Evolutionary conservation across 2,329 filamentous ascomycete species (phyloP).

Genomic region (Pseudodiploospora longispora): DNA sequence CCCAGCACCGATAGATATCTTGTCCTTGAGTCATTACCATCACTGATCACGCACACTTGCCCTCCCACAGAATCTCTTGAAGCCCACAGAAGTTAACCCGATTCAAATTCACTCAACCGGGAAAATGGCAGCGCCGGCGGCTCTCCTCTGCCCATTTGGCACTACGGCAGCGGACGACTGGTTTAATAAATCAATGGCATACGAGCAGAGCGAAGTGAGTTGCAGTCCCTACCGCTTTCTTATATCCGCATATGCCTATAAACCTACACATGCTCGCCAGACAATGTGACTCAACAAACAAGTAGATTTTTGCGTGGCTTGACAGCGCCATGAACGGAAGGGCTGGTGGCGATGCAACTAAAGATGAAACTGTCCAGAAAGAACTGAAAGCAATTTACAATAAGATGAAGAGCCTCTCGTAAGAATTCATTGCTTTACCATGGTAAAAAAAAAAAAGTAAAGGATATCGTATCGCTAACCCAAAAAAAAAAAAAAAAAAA

Average conservation of each 20-base stretch:
- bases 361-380: neutral
- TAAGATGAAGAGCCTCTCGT: neutral
- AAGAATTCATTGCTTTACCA: neutral
- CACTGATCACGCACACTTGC: too few relatives aligned
- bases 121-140: too few relatives aligned
- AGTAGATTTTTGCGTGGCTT: constrained; percentile 1
- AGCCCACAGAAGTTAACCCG: too few relatives aligned
- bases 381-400: neutral
- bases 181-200: neutral
- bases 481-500: neutral
- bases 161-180: neutral
- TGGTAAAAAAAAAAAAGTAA: too few relatives aligned
- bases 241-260: neutral
- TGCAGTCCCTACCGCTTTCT: neutral
- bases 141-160: neutral
- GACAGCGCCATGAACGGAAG: neutral
- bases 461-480: too few relatives aligned
- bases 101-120: too few relatives aligned
- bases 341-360: neutral
- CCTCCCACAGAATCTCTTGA: too few relatives aligned
- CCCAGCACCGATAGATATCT: too few relatives aligned
- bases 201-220: neutral
- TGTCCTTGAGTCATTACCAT: too few relatives aligned
- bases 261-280: neutral
- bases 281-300: neutral